Base-by-base conservation (phyloP, 768 basidiomycete genomes). In the Heimioporus sp. region DNA sequence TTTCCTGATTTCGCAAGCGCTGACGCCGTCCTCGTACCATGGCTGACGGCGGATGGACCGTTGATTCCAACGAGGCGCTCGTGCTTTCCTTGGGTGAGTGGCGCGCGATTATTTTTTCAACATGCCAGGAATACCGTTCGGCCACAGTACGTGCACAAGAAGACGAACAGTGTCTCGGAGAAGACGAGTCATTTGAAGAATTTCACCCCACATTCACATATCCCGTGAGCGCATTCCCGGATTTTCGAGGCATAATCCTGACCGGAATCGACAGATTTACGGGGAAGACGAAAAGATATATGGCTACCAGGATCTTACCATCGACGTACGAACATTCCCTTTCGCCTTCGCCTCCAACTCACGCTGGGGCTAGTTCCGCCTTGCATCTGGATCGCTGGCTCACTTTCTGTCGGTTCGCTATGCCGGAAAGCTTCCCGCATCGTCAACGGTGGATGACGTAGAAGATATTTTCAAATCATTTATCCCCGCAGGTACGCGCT, bases 221-320 rank as follows among this genome's bases (percentile, higher is more conserved):
- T 72, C 94, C 96, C 6, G 91, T 92, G 61, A 85, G 64, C 37
- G n/a, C 36, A 41, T n/a, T n/a, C 12, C 21, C 40, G n/a, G 20
- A 32, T 36, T 43, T 19, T 31, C 16, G 20, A n/a, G 53, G 39
- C 46, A 10, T 34, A n/a, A 36, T 40, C 21, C 45, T 60, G 24
- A 66, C 13, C 17, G 11, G 12, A 28, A 31, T 43, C 16, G 7
- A 47, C 39, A 92, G 90, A 94, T 99, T 63, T 98, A 85, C 65
- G 96, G 96, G 47, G 92, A 98, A 62, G 90, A 96, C 48, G 94
- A 99, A 73, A 94, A 86, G 73, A 87, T 98, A 50, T 98, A 96
- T 66, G 96, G 96, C 2, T 98, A 97, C 72, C 80, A 83, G 55
- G 86, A 86, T 62, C 77, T 99, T 32, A 67, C 79, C 24, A 86